These are phyloP conservation scores for Melampsora americana DNA, from an alignment of 1,284 basidiomycete species.

Conservation along the genomic window DNA sequence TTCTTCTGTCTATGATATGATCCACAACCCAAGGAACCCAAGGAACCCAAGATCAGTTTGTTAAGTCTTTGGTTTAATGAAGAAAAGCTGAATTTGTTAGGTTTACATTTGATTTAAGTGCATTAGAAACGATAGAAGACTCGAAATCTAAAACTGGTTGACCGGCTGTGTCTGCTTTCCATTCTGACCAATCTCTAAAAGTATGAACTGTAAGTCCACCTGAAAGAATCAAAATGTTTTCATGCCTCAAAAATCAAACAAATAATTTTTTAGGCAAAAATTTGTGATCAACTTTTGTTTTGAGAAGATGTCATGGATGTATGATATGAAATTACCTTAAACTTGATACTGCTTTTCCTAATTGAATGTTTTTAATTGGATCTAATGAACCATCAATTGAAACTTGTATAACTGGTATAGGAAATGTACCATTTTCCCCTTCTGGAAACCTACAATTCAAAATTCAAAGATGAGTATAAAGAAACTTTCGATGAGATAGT, in stretches of 20 bases:
- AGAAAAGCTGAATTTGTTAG: too few species aligned
- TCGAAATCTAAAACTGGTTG: slow-evolving; percentile 61
- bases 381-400: slow-evolving; percentile 65
- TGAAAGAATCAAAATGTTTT: slow-evolving; percentile 64
- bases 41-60: too few species aligned
- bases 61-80: too few species aligned
- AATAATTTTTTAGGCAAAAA: not conserved
- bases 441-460: slow-evolving; percentile 24
- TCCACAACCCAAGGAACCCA: too few species aligned
- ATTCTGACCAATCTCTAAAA: slow-evolving; percentile 61
- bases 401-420: slow-evolving; percentile 67
- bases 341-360: slow-evolving; percentile 21
- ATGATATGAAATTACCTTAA: too few species aligned
- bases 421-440: slow-evolving; percentile 54
- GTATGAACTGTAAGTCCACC: slow-evolving; percentile 69
- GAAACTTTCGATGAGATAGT: not conserved
- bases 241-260: not conserved
- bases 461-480: not conserved
- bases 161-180: slow-evolving; percentile 58
- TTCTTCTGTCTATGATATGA: slow-evolving; percentile 54
- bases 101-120: slow-evolving; percentile 55
- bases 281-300: not conserved
- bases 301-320: too few species aligned
- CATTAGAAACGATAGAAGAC: slow-evolving; percentile 62
- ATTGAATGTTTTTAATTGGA: slow-evolving; percentile 60